Base-by-base conservation (phyloP, 2,329 filamentous ascomycete genomes). In the Colletotrichum kahawae region DNA sequence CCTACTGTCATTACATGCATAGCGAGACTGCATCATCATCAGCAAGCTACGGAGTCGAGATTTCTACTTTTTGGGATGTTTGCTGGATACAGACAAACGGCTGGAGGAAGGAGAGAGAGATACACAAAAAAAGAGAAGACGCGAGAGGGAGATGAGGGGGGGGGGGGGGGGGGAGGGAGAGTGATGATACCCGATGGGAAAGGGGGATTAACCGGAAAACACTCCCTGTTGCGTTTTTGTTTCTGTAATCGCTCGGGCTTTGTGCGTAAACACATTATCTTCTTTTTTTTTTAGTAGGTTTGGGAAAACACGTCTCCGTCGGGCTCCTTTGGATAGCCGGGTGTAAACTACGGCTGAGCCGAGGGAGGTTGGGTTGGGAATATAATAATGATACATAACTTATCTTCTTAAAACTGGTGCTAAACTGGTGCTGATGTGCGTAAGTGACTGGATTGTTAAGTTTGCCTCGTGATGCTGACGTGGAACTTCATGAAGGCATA, bases 161-260 rank as follows among this genome's bases (percentile, higher is more conserved):
- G 7, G 18, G 9, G n/a, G 36, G 24, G 18, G 63, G 24, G 21
- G n/a, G 7, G 18, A 13, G n/a, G 36, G 51, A 51, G 16, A 60
- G 67, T 57, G 57, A 75, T 75, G 72, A 75, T 75, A 75, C 72
- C 69, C 72, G 72, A n/a, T 56, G 29, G 31, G 33, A 18, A n/a
- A 56, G 21, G 34, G 33, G 16, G 18, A 56, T 14, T 60, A 33
- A 33, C 43, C 31, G 29, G 31, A 60, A 31, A 18, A 60, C 54
- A 57, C 54, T 36, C 29, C 27, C 18, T 36, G 57, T 33, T 21
- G 57, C 57, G 57, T 34, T 24, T 33, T n/a, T 33, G 33, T 34
- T 33, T 21, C 31, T 21, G 13, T 34, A 33, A n/a, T 14, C 18
- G 18, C 33, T 60, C 27, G 16, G 31, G 10, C n/a, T 33, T 33